Conservation (phyloP, 345 rosid genomes). For the Syzygium oleosum region DNA sequence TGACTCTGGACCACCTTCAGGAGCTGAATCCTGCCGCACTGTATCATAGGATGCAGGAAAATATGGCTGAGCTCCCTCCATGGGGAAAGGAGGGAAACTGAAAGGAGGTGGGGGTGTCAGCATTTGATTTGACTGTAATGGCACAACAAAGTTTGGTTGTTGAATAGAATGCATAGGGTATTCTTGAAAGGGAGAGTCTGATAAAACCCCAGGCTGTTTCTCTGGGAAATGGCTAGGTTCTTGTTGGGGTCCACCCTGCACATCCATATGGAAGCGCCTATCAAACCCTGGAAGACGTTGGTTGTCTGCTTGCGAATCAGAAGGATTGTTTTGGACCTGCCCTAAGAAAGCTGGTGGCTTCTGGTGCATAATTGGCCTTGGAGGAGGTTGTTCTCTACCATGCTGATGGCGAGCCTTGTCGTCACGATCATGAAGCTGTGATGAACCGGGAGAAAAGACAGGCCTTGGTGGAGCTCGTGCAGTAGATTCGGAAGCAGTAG, state of each 20-base stretch:
- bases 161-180: conserved; percentile 65
- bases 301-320: conserved; percentile 30
- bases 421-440: conserved; percentile 50
- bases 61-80: conserved; percentile 66
- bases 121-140: conserved; percentile 52
- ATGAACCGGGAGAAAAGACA: conserved; percentile 35
- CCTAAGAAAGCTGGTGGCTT: conserved; percentile 42
- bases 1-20: conserved; percentile 62
- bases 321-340: conserved; percentile 40
- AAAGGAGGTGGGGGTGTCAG: conserved; percentile 40
- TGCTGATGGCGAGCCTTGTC: conserved; percentile 46
- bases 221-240: conserved; percentile 47
- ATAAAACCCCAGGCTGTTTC: conserved; percentile 36
- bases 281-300: conserved; percentile 64
- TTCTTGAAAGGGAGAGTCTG: conserved; percentile 48
- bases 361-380: conserved; percentile 43
- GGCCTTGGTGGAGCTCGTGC: conserved; percentile 53
- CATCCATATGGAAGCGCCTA: conserved; percentile 16
- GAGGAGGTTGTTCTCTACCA: conserved; percentile 43
- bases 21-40: conserved; percentile 29
- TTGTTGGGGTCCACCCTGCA: conserved; percentile 22
- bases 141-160: conserved; percentile 50
- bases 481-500: conserved; percentile 62
- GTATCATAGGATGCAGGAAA: conserved; percentile 50
- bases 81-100: conserved; percentile 46